Evolutionary conservation across 2,329 filamentous ascomycete species (phyloP), one percentile per base, ranked within the genome.

Genomic region (Verticillium klebahnii): DNA sequence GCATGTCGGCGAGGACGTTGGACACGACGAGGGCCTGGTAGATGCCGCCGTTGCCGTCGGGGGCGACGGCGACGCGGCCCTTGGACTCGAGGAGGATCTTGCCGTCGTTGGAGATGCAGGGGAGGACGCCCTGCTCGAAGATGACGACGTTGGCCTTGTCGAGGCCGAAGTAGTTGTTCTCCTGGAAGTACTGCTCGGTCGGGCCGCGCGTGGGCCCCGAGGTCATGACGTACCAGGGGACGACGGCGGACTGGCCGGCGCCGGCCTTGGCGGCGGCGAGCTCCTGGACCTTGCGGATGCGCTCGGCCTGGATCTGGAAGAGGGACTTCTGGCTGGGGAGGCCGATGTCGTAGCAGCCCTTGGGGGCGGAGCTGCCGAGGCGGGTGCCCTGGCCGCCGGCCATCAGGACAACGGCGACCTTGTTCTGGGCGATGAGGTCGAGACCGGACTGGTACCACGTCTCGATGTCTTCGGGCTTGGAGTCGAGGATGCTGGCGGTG

Each of bases 151-250:
- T 95, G 74, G 90, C 87, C 77, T 91, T 85, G 68, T 89, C 84
- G 63, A 99, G 80, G 6, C 95, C 95, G 75, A 99, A 99, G 82
- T 93, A 98, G 62, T 86, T 85, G 81, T 98, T 84, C 77, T 96
- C 84, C 74, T 90, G 80, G 77, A 99, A 98, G 82, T 95, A 99
- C 65, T 90, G 82, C 81, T 97, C 91, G n/a, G 95, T 99, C 50
- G 93, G 92, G 64, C 87, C 87, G 68, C 93, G 87, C 8, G 95
- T 99, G 56, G 95, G 95, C 5, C 95, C 95, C 71, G 92, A 97
- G 70, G 95, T 99, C 95, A 99, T 99, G 77, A 99, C 92, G 79
- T 99, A 99, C 95, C 95, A 99, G 14, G 95, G 95, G 52, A 98
- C 88, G 36, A 89, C 82, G 54, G 87, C 86, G 57, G 80, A 80